Evolutionary conservation across 805 yeast genomes (phyloP), one percentile per base, ranked within the genome.

Genomic region (Ogataea neopini): DNA sequence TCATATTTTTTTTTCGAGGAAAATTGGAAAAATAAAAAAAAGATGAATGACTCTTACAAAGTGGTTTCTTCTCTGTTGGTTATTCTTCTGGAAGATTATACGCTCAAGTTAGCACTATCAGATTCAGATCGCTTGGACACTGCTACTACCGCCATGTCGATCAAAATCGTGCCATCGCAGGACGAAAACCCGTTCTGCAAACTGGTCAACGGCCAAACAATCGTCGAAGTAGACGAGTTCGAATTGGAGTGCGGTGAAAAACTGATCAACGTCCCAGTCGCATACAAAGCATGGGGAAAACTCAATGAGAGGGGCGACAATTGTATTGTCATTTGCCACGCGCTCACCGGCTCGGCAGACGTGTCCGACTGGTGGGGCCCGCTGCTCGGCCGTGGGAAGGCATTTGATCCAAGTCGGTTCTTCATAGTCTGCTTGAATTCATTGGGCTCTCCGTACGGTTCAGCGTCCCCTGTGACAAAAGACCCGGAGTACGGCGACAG

Each of bases 341-440:
- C 99, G 0, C 73, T 94, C 46, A 90, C 98, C 0, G 99, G 99
- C 0, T 89, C 97, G 0, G 79, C 96, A 0, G 98, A 94, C 64
- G 96, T 92, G 14, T 77, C 86, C 33, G 99, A 94, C 61, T 94
- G 99, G 99, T 94, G 99, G 99, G 97, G 98, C 0, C 97, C 98
- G 0, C 68, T 94, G 19, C 70, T 94, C 23, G 99, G 98, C 0
- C 79, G 81, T 3, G 86, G 81, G 11, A 79, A 84, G 48, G 95
- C 98, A 1, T 89, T 94, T 67, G 99, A 94, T 68, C 96, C 97
- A 0, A 73, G 90, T 0, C 77, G 86, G 54, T 94, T 84, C 65
- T 88, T 88, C 65, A 81, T 94, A 39, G 76, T 94, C 13, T 92
- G 99, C 63, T 69, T 92, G 48, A 92, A 94, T 63, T 85, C 96